Conservation (phyloP, 1,139 yeast species). For the Suhomyces panamericanus region DNA sequence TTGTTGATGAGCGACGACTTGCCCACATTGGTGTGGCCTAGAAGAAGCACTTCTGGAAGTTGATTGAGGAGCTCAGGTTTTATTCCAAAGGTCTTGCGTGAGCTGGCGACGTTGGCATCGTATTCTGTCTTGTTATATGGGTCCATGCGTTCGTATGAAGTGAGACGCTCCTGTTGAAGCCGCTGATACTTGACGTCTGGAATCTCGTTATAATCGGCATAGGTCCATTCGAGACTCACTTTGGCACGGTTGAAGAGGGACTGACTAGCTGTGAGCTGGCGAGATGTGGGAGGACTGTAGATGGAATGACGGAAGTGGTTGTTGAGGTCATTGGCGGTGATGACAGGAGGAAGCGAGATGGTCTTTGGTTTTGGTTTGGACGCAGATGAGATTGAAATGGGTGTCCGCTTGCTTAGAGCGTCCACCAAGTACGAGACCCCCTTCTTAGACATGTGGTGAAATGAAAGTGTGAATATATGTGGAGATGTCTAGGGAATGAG, state of each 20-base stretch:
- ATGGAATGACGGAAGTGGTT: constrained; percentile 23
- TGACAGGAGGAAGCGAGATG: constrained; percentile 5
- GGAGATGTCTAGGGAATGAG: not conserved
- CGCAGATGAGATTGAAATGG: not conserved
- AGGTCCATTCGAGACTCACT: constrained; percentile 60
- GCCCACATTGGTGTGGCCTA: constrained; percentile 85
- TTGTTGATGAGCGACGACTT: constrained; percentile 74
- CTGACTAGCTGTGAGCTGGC: constrained; percentile 18
- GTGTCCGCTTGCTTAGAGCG: constrained; percentile 4
- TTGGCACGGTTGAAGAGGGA: constrained; percentile 46
- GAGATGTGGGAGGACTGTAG: constrained; percentile 16
- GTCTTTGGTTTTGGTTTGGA: not conserved
- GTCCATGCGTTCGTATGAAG: constrained; percentile 18
- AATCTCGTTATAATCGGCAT: constrained; percentile 50
- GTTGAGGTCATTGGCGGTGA: constrained; percentile 29
- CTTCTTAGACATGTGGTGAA: not conserved
- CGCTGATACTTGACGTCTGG: constrained; percentile 55
- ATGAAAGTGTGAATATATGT: not conserved
- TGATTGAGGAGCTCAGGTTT: constrained; percentile 29
- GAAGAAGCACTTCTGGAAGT: constrained; percentile 67
- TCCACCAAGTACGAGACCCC: constrained; percentile 19
- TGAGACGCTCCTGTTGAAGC: constrained; percentile 23
- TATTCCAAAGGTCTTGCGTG: constrained; percentile 33
- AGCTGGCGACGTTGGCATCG: constrained; percentile 18
- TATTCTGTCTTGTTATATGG: constrained; percentile 23